phyloP scores from a whole-genome alignment of 73 alveolate genomes.

The Paramecium bursaria region DNA sequence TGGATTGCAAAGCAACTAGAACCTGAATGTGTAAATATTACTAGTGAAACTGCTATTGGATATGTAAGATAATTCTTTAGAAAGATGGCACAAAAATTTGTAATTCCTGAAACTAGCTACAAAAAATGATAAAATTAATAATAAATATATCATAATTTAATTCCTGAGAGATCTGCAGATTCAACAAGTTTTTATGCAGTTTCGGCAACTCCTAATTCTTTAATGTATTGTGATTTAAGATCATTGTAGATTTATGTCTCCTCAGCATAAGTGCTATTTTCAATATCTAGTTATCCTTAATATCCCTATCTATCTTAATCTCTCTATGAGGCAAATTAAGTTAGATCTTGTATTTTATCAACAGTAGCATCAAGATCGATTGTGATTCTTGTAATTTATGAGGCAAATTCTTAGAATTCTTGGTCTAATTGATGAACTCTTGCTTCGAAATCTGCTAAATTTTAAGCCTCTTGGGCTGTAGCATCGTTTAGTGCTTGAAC shows the following conservation, averaged over 20 bases:
- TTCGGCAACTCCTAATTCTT: conserved; percentile 56
- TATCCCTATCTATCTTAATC: conserved; percentile 52
- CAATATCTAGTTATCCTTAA: conserved; percentile 22
- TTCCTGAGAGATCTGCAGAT: conserved; percentile 41
- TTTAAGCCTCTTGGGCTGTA: conserved; percentile 16
- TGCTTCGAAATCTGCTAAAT: conserved; percentile 32
- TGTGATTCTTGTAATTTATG: conserved; percentile 42
- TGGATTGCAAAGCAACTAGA: conserved; percentile 52
- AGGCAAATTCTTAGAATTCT: conserved; percentile 31
- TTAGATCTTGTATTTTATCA: conserved; percentile 46
- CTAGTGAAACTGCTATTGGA: conserved; percentile 57
- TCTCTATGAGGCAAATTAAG: conserved; percentile 44
- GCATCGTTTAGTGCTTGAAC: conserved; percentile 47
- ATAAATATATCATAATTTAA: conserved; percentile 20
- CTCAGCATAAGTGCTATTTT: conserved; percentile 43
- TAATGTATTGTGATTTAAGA: conserved; percentile 23
- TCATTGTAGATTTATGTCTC: conserved; percentile 32
- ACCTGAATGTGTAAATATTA: conserved; percentile 49
- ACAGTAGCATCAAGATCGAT: conserved; percentile 44
- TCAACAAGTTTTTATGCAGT: conserved; percentile 42
- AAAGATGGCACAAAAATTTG: conserved; percentile 41
- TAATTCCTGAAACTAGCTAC: conserved; percentile 29
- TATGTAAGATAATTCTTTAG: conserved; percentile 55
- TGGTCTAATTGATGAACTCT: conserved; percentile 44
- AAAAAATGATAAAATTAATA: too few species aligned